Conservation (phyloP, 2,329 filamentous ascomycete species). For the Neopestalotiopsis clavispora region DNA sequence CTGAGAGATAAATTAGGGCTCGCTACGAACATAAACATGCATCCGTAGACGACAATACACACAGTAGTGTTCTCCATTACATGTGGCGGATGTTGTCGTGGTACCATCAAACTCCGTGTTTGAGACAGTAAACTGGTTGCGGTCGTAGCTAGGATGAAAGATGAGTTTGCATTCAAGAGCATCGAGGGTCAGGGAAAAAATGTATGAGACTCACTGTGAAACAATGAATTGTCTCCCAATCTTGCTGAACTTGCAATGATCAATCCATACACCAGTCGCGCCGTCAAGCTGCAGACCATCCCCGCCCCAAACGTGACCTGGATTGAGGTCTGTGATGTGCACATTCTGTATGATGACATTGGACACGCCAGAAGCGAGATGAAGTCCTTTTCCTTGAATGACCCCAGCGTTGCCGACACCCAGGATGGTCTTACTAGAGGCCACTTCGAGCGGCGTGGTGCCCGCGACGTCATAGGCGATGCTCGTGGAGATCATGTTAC, state of each 20-base stretch:
- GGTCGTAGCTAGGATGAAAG: slow-evolving; percentile 30
- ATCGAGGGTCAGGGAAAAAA: too few relatives aligned
- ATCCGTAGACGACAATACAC: too few relatives aligned
- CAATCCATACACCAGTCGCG: slow-evolving; percentile 26
- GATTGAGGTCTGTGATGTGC: slow-evolving; percentile 57
- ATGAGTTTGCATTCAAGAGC: too few relatives aligned
- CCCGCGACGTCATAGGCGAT: slow-evolving; percentile 57
- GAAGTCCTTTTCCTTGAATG: slow-evolving; percentile 61
- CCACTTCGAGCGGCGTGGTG: slow-evolving; percentile 52
- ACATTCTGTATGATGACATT: slow-evolving; percentile 67
- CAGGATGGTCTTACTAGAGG: slow-evolving; percentile 61
- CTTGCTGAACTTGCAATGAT: slow-evolving; percentile 35
- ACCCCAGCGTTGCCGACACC: slow-evolving; percentile 56
- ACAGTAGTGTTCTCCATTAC: slow-evolving; percentile 53
- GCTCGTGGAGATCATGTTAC: neutral
- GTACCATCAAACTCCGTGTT: slow-evolving; percentile 51
- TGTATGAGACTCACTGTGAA: too few relatives aligned
- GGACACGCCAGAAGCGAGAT: slow-evolving; percentile 48
- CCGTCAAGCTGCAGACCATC: slow-evolving; percentile 52
- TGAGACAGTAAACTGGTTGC: slow-evolving; percentile 46
- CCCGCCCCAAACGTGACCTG: slow-evolving; percentile 61
- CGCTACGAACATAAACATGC: too few relatives aligned
- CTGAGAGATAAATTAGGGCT: too few relatives aligned
- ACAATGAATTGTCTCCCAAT: slow-evolving; percentile 51
- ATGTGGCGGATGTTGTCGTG: slow-evolving; percentile 46